Conservation (phyloP, 2,329 filamentous ascomycete species). For the Huntiella moniliformis region DNA sequence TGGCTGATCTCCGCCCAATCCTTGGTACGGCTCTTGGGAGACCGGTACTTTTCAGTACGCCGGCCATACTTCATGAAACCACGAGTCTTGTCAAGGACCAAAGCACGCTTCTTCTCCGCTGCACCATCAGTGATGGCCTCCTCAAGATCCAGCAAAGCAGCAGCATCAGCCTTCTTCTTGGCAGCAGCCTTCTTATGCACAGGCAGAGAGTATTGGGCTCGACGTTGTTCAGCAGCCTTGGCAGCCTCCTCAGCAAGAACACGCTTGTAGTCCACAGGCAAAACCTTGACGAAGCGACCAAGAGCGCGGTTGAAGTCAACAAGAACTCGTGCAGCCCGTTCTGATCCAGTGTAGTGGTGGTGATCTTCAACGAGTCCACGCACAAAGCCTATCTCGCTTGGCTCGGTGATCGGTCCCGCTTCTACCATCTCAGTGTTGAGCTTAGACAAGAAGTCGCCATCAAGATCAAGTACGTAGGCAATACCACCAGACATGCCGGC, state of each 20-base stretch:
- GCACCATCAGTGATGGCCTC: slow-evolving; percentile 75
- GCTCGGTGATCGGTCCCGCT: slow-evolving; percentile 65
- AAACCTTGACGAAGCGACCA: slow-evolving; percentile 77
- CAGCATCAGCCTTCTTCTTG: slow-evolving; percentile 27
- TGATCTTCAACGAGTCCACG: slow-evolving; percentile 89
- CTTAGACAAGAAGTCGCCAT: slow-evolving; percentile 78
- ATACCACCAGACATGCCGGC: slow-evolving; percentile 98
- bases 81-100: slow-evolving; percentile 91
- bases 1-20: slow-evolving; percentile 86
- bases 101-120: slow-evolving; percentile 75
- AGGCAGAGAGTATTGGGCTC: slow-evolving; percentile 64
- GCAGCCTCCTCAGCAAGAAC: slow-evolving; percentile 70
- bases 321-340: slow-evolving; percentile 78
- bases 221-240: slow-evolving; percentile 71
- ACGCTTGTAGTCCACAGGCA: slow-evolving; percentile 92
- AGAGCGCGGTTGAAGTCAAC: slow-evolving; percentile 90
- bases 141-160: slow-evolving; percentile 59
- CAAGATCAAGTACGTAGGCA: slow-evolving; percentile 79
- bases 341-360: slow-evolving; percentile 92
- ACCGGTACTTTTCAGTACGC: slow-evolving; percentile 82
- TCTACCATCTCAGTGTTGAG: slow-evolving; percentile 98
- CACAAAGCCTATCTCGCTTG: slow-evolving; percentile 72
- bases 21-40: slow-evolving; percentile 62
- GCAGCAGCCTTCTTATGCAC: slow-evolving; percentile 44
- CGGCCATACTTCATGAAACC: slow-evolving; percentile 97